These are phyloP conservation scores for Mycena maculata DNA, from an alignment of 768 basidiomycete genomes.

Conservation along the genomic window DNA sequence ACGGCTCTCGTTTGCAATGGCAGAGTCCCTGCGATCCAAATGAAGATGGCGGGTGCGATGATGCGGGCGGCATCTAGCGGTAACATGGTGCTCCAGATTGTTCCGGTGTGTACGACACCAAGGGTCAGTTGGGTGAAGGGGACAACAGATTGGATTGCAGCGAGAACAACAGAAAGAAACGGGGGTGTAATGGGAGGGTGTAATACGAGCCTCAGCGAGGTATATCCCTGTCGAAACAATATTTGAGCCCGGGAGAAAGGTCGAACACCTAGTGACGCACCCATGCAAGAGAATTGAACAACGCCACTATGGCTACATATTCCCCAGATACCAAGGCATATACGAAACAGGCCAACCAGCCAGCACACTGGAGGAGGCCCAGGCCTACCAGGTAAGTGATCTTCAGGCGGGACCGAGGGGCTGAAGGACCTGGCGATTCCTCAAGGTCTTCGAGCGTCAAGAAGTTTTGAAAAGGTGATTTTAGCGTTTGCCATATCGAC, in stretches of 20 bases:
- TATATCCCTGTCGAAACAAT: slow-evolving; percentile 52
- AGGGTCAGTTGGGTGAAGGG: slow-evolving; percentile 52
- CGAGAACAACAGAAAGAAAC: slow-evolving; percentile 60
- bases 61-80: slow-evolving; percentile 45
- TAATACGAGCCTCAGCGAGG: slow-evolving; percentile 50
- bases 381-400: slow-evolving; percentile 49
- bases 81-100: slow-evolving; percentile 29
- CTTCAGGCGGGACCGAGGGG: slow-evolving; percentile 44
- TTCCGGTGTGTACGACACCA: slow-evolving; percentile 39
- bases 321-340: slow-evolving; percentile 47
- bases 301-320: slow-evolving; percentile 38
- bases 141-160: slow-evolving; percentile 49
- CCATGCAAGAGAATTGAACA: slow-evolving; percentile 59
- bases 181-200: slow-evolving; percentile 63
- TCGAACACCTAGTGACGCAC: slow-evolving; percentile 47
- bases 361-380: slow-evolving; percentile 51
- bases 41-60: slow-evolving; percentile 50
- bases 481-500: slow-evolving; percentile 36
- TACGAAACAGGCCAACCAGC: slow-evolving; percentile 57
- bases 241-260: slow-evolving; percentile 19
- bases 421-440: slow-evolving; percentile 48
- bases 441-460: slow-evolving; percentile 63
- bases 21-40: slow-evolving; percentile 66
- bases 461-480: slow-evolving; percentile 64
- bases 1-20: slow-evolving; percentile 61